Conservation (phyloP, 306 rosid genomes). For the Malus fusca region DNA sequence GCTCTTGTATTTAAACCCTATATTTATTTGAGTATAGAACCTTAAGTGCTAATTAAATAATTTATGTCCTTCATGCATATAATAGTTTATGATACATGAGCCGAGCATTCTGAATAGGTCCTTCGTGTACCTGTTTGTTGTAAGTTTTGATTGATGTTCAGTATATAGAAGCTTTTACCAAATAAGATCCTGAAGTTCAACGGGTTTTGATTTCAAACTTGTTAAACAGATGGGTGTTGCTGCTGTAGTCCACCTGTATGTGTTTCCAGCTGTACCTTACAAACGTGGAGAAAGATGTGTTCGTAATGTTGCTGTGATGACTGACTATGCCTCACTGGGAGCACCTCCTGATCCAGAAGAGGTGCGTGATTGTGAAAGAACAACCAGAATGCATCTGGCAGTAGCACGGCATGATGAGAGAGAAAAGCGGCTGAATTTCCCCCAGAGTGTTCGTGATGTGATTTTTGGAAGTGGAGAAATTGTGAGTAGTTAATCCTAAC, state of each 20-base stretch:
- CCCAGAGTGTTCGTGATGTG: constrained; percentile 87
- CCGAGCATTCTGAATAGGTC: background rate
- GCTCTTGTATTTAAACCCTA: background rate
- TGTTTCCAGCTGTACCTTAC: constrained; percentile 92
- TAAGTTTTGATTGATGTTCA: background rate
- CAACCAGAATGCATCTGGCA: constrained; percentile 46
- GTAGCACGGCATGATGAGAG: constrained; percentile 50
- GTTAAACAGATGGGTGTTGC: constrained; percentile 91
- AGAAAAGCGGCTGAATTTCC: constrained; percentile 66
- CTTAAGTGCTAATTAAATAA: background rate
- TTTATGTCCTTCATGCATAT: background rate
- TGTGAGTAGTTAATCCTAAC: constrained; percentile 37
- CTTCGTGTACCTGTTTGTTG: background rate
- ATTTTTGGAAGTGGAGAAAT: constrained; percentile 95
- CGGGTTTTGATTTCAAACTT: constrained; percentile 21
- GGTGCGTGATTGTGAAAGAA: constrained; percentile 77
- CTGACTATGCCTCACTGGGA: constrained; percentile 85
- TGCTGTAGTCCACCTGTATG: constrained; percentile 89
- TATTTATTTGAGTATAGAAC: background rate
- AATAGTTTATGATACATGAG: background rate
- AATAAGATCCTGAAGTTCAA: constrained; percentile 5
- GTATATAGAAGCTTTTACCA: background rate
- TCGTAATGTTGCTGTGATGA: constrained; percentile 86
- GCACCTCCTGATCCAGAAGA: constrained; percentile 89
- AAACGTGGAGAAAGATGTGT: constrained; percentile 97